Base-by-base conservation (phyloP, 192 early-diverging fungal genomes). In the Linnemannia schmuckeri region DNA sequence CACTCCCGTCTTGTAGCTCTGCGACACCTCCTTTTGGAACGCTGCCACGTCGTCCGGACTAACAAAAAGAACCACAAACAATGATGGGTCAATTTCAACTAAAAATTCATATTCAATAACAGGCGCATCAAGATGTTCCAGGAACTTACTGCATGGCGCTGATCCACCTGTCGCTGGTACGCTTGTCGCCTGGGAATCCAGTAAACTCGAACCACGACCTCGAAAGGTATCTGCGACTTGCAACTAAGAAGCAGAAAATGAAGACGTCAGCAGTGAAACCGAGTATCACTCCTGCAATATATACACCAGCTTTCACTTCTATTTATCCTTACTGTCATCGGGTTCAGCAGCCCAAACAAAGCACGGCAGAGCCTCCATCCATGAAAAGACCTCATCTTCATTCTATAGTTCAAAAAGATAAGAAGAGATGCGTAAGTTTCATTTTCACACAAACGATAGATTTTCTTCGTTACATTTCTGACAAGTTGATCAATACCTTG, bases 291-390 rank as follows among this genome's bases (percentile, higher is more conserved):
- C 38, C n/a, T 27, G 9, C n/a, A 24, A 30, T 37, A 73, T 6
- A 22, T 41, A 42, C n/a, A 12, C 15, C 33, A 4, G 4, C 4
- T 27, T 24, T 6, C n/a, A 49, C 35, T 76, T 15, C 3, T n/a
- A 22, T 70, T 24, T 20, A 38, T 57, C 37, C 52, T 13, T 80
- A 80, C 83, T 70, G 71, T 87, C 79, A 68, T 87, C 85, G 0
- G 63, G 79, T 18, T 87, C 85, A 4, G 85, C 85, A 30, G 80
- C 85, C 85, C 85, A 87, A 27, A 87, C 80, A 81, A 81, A 87
- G 72, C 85, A 87, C 24, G 85, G 85, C 6, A 87, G 41, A 27
- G 85, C 85, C 38, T 87, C 85, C 85, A 87, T 87, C 85, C 85
- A 87, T 12, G 85, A 87, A 63, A 87, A 87, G n/a, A 87, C 79